Percentiles rank a stretch among this genome's conserved stretches.
Evolutionary conservation across 805 yeast genomes (phyloP).

Genomic region (Suhomyces canberraensis): DNA sequence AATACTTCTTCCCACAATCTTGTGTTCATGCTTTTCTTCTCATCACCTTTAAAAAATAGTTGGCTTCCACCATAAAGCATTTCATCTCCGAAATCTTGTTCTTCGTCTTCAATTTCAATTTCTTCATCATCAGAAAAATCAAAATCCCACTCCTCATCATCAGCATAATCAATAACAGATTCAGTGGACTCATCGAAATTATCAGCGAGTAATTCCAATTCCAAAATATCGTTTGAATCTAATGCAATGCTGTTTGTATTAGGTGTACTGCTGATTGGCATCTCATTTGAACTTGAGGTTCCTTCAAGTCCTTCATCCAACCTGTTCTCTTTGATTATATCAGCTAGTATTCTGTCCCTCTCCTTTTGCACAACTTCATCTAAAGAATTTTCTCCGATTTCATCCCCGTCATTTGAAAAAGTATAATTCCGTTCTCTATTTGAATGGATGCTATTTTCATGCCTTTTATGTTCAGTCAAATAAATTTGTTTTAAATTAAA

Average conservation of each 20-base stretch:
- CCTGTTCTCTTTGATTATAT: background rate
- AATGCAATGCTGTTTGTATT: conserved; percentile 21
- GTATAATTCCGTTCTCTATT: no score
- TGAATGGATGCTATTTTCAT: no score
- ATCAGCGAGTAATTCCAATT: conserved; percentile 53
- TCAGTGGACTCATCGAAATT: conserved; percentile 34
- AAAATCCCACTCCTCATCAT: conserved; percentile 38
- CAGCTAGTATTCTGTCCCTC: no score
- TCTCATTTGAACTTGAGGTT: conserved; percentile 1
- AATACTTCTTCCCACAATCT: conserved; percentile 42
- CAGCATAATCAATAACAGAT: conserved; percentile 17
- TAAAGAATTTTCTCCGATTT: background rate
- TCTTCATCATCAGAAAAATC: conserved; percentile 34
- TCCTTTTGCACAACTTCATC: no score
- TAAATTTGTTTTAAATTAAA: conserved; percentile 22
- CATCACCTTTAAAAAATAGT: conserved; percentile 13
- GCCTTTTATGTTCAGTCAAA: no score
- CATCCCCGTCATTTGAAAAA: background rate
- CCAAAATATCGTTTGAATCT: conserved; percentile 46
- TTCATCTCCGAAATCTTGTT: conserved; percentile 31
- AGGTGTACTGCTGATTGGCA: conserved; percentile 9
- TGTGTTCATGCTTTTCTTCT: conserved; percentile 12
- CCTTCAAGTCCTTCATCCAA: background rate
- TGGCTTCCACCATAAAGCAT: conserved; percentile 20
- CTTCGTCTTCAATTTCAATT: conserved; percentile 18